These are phyloP conservation scores for Andalucia godoyi DNA, from an alignment of 78 protist species.

Conservation along the genomic window DNA sequence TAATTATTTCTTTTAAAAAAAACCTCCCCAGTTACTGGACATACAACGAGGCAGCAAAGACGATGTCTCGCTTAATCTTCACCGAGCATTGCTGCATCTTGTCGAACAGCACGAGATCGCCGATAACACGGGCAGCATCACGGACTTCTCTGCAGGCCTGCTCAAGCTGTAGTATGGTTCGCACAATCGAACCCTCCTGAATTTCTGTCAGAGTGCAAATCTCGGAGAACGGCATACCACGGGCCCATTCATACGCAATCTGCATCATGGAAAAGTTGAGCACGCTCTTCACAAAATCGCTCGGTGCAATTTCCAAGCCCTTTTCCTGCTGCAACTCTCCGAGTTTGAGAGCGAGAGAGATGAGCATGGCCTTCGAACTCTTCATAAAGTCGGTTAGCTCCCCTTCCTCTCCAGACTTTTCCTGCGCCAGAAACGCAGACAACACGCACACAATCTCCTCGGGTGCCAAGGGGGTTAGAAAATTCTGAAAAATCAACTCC, in stretches of 20 bases:
- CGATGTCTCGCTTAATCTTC: conserved; percentile 67
- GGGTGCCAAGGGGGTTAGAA: conserved; percentile 45
- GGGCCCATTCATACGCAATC: conserved; percentile 85
- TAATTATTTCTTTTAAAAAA: too few species aligned
- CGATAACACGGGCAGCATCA: conserved; percentile 77
- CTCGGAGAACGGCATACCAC: conserved; percentile 55
- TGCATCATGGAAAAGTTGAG: conserved; percentile 27
- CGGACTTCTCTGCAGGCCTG: conserved; percentile 78
- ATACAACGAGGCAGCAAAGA: conserved; percentile 47
- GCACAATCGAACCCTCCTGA: conserved; percentile 70
- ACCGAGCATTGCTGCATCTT: conserved; percentile 69
- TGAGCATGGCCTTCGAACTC: neutral
- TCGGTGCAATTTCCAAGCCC: conserved; percentile 26
- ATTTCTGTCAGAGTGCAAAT: conserved; percentile 62
- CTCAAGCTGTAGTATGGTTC: conserved; percentile 72
- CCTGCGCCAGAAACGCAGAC: conserved; percentile 27
- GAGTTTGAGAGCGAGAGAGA: neutral
- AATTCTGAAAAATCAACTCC: conserved; percentile 73
- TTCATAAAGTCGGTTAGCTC: neutral
- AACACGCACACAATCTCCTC: conserved; percentile 54
- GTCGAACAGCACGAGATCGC: conserved; percentile 63
- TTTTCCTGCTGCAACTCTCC: conserved; percentile 21
- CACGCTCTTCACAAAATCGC: neutral
- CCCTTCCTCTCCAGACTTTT: conserved; percentile 21
- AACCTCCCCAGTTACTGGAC: neutral